Evolutionary conservation across 164 flowering plant genomes (phyloP), one percentile per base, ranked within the genome.

Genomic region (Dillenia turbinata): DNA sequence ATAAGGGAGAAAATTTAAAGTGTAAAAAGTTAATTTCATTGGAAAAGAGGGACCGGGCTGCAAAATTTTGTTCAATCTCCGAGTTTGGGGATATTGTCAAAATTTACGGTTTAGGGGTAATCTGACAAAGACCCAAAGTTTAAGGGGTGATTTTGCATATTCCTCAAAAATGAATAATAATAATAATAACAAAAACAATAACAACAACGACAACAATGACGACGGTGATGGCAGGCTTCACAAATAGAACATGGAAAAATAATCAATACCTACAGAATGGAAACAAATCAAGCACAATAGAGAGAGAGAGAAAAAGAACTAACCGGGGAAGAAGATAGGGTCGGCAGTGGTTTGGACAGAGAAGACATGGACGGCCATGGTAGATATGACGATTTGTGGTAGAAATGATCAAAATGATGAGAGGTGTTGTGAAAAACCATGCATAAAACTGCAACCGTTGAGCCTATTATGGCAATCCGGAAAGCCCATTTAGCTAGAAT

Each of bases 291-390:
- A n/a, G n/a, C n/a, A n/a, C n/a, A n/a, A n/a, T n/a, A 8, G 52
- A 12, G 52, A 49, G 52, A 49, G 52, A 49, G 12, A 8, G 52
- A 8, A 9, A 33, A 12, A 13, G 19, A 8, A 62, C 65, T 62
- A 49, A 62, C 65, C 65, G 49, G 13, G 53, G 65, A 22, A 46
- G 49, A 54, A 62, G n/a, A n/a, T n/a, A n/a, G n/a, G n/a, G n/a
- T 53, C 17, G 15, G 8, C 26, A 19, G 47, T 11, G 13, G n/a
- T n/a, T n/a, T 8, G 26, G 10, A 48, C 19, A n/a, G 40, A 40
- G 16, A 17, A 44, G 9, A 17, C 13, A 5, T 6, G n/a, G 52
- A 40, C 16, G 17, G n/a, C n/a, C n/a, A 62, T 13, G 12, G 52
- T 49, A 12, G 8, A n/a, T n/a, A 49, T 14, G 14, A 49, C 15